These are phyloP conservation scores for Pascua sp. DNA, from an alignment of 1,284 basidiomycete species.

Conservation along the genomic window DNA sequence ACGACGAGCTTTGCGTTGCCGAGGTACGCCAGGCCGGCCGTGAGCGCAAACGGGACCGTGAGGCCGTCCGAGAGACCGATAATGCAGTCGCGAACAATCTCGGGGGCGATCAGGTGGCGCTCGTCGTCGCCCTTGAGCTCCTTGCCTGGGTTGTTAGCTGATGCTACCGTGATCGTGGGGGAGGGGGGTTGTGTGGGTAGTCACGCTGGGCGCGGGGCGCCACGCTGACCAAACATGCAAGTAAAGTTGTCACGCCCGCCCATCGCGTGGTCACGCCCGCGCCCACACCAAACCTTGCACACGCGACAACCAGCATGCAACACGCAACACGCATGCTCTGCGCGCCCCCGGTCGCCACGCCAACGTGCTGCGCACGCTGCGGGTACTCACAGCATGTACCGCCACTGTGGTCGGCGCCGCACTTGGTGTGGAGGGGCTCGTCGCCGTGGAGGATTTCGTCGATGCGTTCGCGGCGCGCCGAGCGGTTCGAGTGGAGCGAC, in stretches of 20 bases:
- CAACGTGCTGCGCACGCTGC: neutral
- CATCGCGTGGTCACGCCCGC: too few relatives aligned
- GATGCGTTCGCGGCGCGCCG: conserved; percentile 17
- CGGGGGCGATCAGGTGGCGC: conserved; percentile 48
- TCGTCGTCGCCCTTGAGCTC: conserved; percentile 54
- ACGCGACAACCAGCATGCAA: neutral
- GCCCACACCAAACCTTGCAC: too few relatives aligned
- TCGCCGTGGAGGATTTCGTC: conserved; percentile 31
- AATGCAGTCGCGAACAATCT: conserved; percentile 60
- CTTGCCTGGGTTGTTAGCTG: conserved; percentile 32
- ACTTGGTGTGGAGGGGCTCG: conserved; percentile 42
- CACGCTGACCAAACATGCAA: neutral
- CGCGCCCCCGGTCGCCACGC: neutral
- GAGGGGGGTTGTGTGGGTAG: neutral
- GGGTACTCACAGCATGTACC: conserved; percentile 38
- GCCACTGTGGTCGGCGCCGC: conserved; percentile 32
- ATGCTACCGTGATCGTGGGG: neutral
- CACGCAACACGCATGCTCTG: too few relatives aligned
- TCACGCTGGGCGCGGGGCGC: neutral
- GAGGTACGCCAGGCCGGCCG: conserved; percentile 77
- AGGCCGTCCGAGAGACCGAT: conserved; percentile 96
- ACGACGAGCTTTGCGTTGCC: conserved; percentile 85
- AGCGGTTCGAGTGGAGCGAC: conserved; percentile 12
- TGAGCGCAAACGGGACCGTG: conserved; percentile 86
- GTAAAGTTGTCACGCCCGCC: too few relatives aligned